Base-by-base conservation (phyloP, 2,329 filamentous ascomycete species). In the Fusarium fracticaudum region DNA sequence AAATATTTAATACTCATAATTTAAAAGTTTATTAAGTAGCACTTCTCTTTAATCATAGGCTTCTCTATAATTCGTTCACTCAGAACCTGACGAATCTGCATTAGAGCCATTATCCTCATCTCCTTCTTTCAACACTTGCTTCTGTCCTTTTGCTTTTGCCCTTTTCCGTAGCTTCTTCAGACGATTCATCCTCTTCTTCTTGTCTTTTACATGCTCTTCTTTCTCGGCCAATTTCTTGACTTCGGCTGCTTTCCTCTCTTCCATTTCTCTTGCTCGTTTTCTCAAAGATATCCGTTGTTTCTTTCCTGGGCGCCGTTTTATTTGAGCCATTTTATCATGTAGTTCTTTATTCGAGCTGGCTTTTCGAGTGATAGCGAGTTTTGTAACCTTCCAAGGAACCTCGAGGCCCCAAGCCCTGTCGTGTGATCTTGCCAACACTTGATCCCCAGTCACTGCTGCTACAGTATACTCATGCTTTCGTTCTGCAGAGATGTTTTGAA, bases 171-270 rank as follows among this genome's bases (percentile, higher is more conserved):
- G 74, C 83, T 91, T 91, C 83, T 89, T 91, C 75, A 87, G 80
- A 65, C 88, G 81, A 74, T 92, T 92, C 72, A 90, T 78, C 73
- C 89, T 84, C 82, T 90, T 90, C 83, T 90, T 90, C 84, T 91
- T 91, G 63, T 91, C 88, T 75, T 84, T 86, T 37, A 90, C 73
- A 55, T 87, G 86, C 73, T 89, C 86, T 77, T 90, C 89, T 80
- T 89, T 91, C 24, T 84, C 83, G 70, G 83, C 72, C 55, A 81
- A 75, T 62, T 84, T 81, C 72, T 83, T 84, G 71, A 80, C 83
- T 33, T 78, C 81, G 9, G 78, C 81, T 65, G 84, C 78, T 37
- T 84, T 83, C 65, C 79, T 83, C 72, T 85, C 83, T 74, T 82
- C 83, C 60, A 80, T 81, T 12, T 79, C 82, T 76, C 85, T 85